Conservation (phyloP, 441 rosid species). For the Populus trichocarpa region DNA sequence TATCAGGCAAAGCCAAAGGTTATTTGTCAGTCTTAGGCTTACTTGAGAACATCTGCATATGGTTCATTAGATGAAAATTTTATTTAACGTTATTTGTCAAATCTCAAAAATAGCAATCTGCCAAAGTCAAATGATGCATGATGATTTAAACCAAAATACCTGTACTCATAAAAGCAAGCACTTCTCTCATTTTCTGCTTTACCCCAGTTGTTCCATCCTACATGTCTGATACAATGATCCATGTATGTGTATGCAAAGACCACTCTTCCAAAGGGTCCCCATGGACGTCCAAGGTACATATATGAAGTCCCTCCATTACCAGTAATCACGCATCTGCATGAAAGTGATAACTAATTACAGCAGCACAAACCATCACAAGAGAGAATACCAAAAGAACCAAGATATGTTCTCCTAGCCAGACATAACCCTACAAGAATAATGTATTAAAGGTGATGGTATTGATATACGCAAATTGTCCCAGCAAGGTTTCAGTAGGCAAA, state of each 20-base stretch:
- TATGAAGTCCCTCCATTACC: conserved; percentile 78
- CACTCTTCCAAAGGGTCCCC: conserved; percentile 99
- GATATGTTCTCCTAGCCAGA: not conserved
- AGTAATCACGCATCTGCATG: conserved; percentile 83
- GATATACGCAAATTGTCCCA: not conserved
- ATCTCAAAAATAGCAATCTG: not conserved
- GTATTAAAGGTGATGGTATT: not conserved
- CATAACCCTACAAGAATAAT: not conserved
- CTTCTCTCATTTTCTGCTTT: conserved; percentile 94
- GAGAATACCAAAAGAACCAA: not conserved
- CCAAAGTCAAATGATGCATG: not conserved
- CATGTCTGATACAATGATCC: conserved; percentile 73
- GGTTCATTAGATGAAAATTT: not conserved
- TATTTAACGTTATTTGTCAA: not conserved
- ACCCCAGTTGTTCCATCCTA: conserved; percentile 96
- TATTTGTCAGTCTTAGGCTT: not conserved
- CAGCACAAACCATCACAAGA: not conserved
- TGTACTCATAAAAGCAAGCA: conserved; percentile 96
- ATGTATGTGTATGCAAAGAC: conserved; percentile 77
- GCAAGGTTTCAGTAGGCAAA: not conserved
- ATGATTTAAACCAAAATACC: conserved; percentile 37
- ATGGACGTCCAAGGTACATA: conserved; percentile 83
- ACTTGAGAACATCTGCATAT: not conserved
- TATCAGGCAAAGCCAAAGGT: not conserved
- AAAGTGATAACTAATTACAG: conserved; percentile 6